phyloP scores from a whole-genome alignment of 2,329 filamentous ascomycete genomes.

The Xylaria sp. region DNA sequence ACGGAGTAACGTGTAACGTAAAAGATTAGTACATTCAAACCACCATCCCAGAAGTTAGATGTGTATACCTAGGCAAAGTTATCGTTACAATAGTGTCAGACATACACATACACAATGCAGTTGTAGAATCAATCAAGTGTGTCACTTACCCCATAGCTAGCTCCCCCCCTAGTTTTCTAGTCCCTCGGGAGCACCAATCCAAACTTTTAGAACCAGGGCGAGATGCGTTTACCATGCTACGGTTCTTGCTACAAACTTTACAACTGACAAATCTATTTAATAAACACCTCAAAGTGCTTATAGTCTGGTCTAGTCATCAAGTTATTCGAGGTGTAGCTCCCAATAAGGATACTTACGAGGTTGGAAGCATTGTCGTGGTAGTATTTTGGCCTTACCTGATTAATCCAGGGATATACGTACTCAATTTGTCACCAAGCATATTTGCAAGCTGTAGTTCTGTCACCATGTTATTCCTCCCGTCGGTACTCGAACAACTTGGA shows the following conservation, averaged over 20 bases:
- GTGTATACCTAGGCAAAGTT: neutral
- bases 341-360: neutral
- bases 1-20: neutral
- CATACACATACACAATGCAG: neutral
- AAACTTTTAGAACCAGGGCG: neutral
- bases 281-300: neutral
- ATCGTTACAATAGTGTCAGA: neutral
- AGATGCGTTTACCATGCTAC: neutral
- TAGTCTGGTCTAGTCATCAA: neutral
- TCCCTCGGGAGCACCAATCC: neutral
- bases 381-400: neutral
- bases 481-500: neutral
- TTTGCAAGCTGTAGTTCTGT: neutral
- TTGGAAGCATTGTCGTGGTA: neutral
- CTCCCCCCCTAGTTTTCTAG: neutral
- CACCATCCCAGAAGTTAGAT: neutral
- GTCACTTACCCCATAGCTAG: neutral
- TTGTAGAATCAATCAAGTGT: neutral
- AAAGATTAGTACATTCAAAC: neutral
- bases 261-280: neutral
- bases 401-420: neutral
- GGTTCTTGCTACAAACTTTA: neutral
- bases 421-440: neutral
- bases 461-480: neutral
- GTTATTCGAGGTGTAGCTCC: neutral